Conservation (phyloP, 208 protist genomes). For the Wallacemonas sp. region DNA sequence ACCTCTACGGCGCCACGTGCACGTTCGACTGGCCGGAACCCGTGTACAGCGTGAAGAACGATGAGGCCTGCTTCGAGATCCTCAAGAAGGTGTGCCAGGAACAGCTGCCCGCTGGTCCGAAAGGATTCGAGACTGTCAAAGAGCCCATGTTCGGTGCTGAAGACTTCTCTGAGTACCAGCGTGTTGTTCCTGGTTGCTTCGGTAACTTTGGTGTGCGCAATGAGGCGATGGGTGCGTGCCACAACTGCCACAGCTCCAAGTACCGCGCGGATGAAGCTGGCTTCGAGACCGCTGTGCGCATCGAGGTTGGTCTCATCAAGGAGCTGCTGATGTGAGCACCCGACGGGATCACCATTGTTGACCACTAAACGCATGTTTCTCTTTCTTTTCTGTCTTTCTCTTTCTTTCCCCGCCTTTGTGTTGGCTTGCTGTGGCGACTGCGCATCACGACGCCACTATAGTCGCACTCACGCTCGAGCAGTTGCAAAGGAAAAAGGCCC, state of each 20-base stretch:
- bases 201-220: constrained; percentile 28
- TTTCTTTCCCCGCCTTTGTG: background rate
- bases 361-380: too few species aligned
- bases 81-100: constrained; percentile 36
- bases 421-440: background rate
- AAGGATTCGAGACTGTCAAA: background rate
- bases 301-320: constrained; percentile 49
- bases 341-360: too few species aligned
- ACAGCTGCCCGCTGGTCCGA: constrained; percentile 23
- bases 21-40: constrained; percentile 18
- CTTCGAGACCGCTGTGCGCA: constrained; percentile 46
- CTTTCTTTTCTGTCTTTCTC: constrained; percentile 4
- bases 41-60: constrained; percentile 41
- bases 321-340: constrained; percentile 43
- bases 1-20: constrained; percentile 23
- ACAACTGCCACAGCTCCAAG: constrained; percentile 46
- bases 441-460: background rate
- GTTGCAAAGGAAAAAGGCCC: too few species aligned
- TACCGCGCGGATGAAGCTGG: constrained; percentile 52
- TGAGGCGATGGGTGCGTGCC: constrained; percentile 16
- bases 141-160: constrained; percentile 18
- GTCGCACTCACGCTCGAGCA: too few species aligned
- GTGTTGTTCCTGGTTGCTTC: constrained; percentile 34
- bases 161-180: constrained; percentile 43
- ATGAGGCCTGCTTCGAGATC: constrained; percentile 28